These are phyloP conservation scores for Skeletonema tropicum DNA, from an alignment of 108 stramenopile species.

Conservation along the genomic window DNA sequence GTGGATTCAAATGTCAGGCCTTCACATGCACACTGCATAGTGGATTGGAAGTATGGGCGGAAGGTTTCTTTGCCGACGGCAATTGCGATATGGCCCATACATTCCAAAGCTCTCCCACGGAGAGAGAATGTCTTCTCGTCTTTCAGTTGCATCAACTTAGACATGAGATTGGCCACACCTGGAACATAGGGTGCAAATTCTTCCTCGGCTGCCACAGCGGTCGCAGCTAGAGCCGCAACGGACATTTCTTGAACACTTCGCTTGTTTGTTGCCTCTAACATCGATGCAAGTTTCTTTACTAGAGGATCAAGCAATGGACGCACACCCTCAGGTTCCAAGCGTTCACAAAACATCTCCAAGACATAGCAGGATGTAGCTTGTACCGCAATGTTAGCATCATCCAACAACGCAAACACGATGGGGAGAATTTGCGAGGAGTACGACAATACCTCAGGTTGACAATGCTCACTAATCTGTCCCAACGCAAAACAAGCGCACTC, in stretches of 20 bases:
- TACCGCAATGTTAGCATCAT: slow-evolving; percentile 87
- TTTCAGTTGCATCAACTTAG: slow-evolving; percentile 77
- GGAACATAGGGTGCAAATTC: slow-evolving; percentile 95
- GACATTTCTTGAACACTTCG: slow-evolving; percentile 97
- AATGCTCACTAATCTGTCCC: slow-evolving; percentile 97
- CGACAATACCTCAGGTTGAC: slow-evolving; percentile 95
- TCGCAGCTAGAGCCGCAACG: slow-evolving; percentile 95
- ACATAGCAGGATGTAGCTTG: slow-evolving; percentile 97
- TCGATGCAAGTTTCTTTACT: slow-evolving; percentile 86
- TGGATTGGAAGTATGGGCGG: slow-evolving; percentile 92
- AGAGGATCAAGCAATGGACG: slow-evolving; percentile 91
- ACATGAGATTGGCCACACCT: slow-evolving; percentile 85
- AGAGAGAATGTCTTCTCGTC: slow-evolving; percentile 84
- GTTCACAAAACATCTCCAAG: slow-evolving; percentile 98
- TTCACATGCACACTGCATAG: slow-evolving; percentile 90
- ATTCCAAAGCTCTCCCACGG: slow-evolving; percentile 95
- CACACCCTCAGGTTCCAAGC: slow-evolving; percentile 93
- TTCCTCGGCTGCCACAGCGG: slow-evolving; percentile 96
- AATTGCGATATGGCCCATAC: slow-evolving; percentile 99
- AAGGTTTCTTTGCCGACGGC: slow-evolving; percentile 94
- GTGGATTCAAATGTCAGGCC: slow-evolving; percentile 86
- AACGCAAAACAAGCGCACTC: slow-evolving; percentile 98
- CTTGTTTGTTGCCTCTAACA: slow-evolving; percentile 92
- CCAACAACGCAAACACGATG: slow-evolving; percentile 90
- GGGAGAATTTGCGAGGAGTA: slow-evolving; percentile 92